phyloP scores from a whole-genome alignment of 805 yeast genomes.

The Ogataea henricii region DNA sequence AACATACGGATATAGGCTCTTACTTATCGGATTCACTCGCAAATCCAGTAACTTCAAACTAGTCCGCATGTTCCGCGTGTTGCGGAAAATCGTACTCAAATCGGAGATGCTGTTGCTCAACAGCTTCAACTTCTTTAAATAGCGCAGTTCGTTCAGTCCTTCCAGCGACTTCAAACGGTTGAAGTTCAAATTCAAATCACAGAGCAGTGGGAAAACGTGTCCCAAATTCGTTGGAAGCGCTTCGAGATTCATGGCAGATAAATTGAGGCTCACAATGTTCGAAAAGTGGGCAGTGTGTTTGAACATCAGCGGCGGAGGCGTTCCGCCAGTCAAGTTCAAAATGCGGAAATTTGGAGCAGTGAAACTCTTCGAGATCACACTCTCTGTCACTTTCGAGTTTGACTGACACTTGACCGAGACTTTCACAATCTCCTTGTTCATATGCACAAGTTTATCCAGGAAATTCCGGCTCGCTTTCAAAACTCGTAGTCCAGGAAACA shows the following conservation, averaged over 20 bases:
- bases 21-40: slow-evolving; percentile 50
- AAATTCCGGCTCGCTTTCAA: slow-evolving; percentile 47
- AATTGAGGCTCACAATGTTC: slow-evolving; percentile 41
- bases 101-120: slow-evolving; percentile 48
- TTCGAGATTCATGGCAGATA: slow-evolving; percentile 50
- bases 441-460: slow-evolving; percentile 29
- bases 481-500: slow-evolving; percentile 43
- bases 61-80: slow-evolving; percentile 33
- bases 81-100: slow-evolving; percentile 36
- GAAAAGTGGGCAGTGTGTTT: slow-evolving; percentile 19
- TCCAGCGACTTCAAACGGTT: slow-evolving; percentile 41
- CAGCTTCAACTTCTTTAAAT: slow-evolving; percentile 42
- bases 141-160: slow-evolving; percentile 37
- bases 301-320: slow-evolving; percentile 9
- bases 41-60: slow-evolving; percentile 45
- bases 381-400: slow-evolving; percentile 23
- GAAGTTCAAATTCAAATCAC: slow-evolving; percentile 52
- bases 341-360: slow-evolving; percentile 30
- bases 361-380: slow-evolving; percentile 20
- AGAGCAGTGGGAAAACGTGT: slow-evolving; percentile 45
- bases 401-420: slow-evolving; percentile 44
- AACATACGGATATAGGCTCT: slow-evolving; percentile 52
- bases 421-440: slow-evolving; percentile 42
- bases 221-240: slow-evolving; percentile 41
- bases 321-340: slow-evolving; percentile 39